A percentile compares a stretch with the other conserved stretches of the same genome.
Evolutionary conservation across 768 basidiomycete species (phyloP).

Genomic region (Thelephora aurantiotincta): DNA sequence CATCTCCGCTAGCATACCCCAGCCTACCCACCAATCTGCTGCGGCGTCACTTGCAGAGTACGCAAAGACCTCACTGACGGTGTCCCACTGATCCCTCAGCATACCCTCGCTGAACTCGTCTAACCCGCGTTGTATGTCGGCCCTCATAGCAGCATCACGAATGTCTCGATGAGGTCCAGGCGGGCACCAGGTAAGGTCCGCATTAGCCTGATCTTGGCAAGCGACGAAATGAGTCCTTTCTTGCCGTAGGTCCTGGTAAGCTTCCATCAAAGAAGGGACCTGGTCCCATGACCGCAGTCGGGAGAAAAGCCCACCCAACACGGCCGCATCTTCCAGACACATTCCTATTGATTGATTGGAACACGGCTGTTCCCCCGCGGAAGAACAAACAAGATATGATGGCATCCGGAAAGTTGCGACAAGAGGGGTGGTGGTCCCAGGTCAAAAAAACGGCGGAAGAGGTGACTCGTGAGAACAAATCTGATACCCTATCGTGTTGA

Average conservation of each 20-base stretch:
- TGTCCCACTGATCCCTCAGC: slow-evolving; percentile 36
- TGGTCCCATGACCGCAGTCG: slow-evolving; percentile 32
- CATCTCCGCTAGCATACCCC: slow-evolving; percentile 31
- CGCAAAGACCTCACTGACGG: slow-evolving; percentile 31
- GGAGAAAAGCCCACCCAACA: slow-evolving; percentile 44
- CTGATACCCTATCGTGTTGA: too few species aligned
- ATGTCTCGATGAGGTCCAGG: slow-evolving; percentile 27
- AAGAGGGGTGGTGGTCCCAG: neutral
- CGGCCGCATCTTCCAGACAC: slow-evolving; percentile 48
- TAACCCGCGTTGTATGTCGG: slow-evolving; percentile 19
- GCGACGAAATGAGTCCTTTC: slow-evolving; percentile 32
- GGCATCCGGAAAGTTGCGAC: slow-evolving; percentile 1
- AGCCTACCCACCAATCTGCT: slow-evolving; percentile 53
- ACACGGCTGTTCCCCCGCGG: slow-evolving; percentile 26
- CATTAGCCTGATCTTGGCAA: slow-evolving; percentile 29
- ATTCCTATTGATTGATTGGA: slow-evolving; percentile 36
- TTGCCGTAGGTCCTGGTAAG: slow-evolving; percentile 45
- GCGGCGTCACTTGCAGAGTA: slow-evolving; percentile 42
- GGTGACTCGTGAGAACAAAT: too few species aligned
- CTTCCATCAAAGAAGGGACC: slow-evolving; percentile 34
- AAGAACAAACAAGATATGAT: neutral
- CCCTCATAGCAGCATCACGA: slow-evolving; percentile 28
- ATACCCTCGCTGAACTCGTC: slow-evolving; percentile 32
- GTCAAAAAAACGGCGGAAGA: neutral
- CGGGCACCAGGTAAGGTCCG: slow-evolving; percentile 29